A percentile compares a stretch with the other conserved stretches of the same genome.
phyloP scores from a whole-genome alignment of 2,329 filamentous ascomycete species.

The Hypoxylon sp. region DNA sequence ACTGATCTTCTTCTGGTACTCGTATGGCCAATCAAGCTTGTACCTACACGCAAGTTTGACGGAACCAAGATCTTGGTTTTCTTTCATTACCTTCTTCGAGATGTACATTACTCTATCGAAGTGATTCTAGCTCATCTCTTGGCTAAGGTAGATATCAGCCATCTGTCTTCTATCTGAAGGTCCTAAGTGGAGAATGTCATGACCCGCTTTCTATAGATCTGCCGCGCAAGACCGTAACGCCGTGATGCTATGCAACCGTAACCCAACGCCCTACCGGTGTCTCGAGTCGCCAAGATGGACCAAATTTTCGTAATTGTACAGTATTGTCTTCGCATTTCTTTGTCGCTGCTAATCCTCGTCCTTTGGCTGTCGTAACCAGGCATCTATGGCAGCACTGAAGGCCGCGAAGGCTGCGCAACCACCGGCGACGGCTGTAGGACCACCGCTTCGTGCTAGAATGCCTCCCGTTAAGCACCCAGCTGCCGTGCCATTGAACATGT shows the following conservation, averaged over 20 bases:
- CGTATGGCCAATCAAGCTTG: conserved; percentile 12
- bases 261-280: conserved; percentile 45
- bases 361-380: conserved; percentile 85
- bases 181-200: conserved; percentile 39
- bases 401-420: conserved; percentile 95
- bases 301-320: conserved; percentile 29
- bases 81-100: not conserved
- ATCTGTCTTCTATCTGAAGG: conserved; percentile 22
- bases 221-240: conserved; percentile 45
- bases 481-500: conserved; percentile 86
- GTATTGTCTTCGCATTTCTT: not conserved
- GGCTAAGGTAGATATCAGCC: not conserved
- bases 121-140: conserved; percentile 9
- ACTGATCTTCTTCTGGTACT: conserved; percentile 3
- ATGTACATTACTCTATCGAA: conserved; percentile 16
- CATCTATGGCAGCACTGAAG: conserved; percentile 92
- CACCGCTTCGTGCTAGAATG: conserved; percentile 85
- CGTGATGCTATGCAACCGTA: conserved; percentile 48
- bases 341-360: conserved; percentile 63
- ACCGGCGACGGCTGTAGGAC: conserved; percentile 87
- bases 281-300: conserved; percentile 38
- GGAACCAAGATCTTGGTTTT: not conserved
- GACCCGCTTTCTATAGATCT: conserved; percentile 33
- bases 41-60: not conserved
- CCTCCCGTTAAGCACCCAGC: conserved; percentile 94